phyloP scores from a whole-genome alignment of 805 yeast species.

The Cyberlindnera suaveolens region DNA sequence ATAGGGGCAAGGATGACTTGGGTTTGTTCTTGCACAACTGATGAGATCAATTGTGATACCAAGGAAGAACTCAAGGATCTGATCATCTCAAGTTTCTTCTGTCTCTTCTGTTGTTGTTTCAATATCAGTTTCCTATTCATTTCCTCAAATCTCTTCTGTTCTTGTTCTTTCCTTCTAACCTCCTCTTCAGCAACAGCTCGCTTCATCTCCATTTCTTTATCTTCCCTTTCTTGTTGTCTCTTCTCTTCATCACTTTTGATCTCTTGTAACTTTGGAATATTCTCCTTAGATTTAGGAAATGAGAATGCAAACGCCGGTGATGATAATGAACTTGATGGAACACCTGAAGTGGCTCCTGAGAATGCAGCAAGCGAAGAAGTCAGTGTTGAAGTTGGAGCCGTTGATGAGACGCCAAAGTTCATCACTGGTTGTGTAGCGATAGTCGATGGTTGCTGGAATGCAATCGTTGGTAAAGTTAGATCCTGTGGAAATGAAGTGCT shows the following conservation, averaged over 20 bases:
- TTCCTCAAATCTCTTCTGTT: constrained; percentile 8
- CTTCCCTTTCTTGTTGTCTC: background rate
- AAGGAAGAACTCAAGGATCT: constrained; percentile 2
- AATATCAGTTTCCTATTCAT: constrained; percentile 12
- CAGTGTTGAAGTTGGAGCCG: too few species aligned
- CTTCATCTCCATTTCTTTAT: background rate
- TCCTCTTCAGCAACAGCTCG: background rate
- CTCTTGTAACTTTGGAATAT: background rate
- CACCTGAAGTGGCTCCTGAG: too few species aligned
- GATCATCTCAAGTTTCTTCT: constrained; percentile 8
- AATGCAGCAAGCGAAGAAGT: too few species aligned
- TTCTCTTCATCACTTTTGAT: constrained; percentile 1
- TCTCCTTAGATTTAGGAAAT: background rate
- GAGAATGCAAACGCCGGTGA: background rate
- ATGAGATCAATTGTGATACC: constrained; percentile 16
- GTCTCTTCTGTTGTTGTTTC: constrained; percentile 14
- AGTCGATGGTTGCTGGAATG: background rate
- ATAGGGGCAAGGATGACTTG: constrained; percentile 5
- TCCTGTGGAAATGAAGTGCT: background rate
- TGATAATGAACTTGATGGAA: too few species aligned
- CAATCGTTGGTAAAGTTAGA: background rate
- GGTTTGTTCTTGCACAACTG: constrained; percentile 19
- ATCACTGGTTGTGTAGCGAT: too few species aligned
- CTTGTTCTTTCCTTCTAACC: constrained; percentile 6
- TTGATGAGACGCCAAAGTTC: too few species aligned